These are phyloP conservation scores for Floccularia luteovirens DNA, from an alignment of 768 basidiomycete genomes.

Conservation along the genomic window DNA sequence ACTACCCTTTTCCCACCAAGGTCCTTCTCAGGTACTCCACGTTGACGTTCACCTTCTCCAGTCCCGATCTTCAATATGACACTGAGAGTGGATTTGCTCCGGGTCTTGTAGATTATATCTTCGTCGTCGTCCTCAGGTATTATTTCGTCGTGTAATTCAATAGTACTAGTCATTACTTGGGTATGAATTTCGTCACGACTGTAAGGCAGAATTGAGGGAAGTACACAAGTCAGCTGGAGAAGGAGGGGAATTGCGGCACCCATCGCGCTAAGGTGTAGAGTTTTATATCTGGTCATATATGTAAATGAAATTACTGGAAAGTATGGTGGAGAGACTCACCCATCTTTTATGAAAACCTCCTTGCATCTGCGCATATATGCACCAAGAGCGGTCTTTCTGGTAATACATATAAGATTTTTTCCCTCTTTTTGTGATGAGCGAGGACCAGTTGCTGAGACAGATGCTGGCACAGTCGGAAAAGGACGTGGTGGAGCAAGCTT, in stretches of 20 bases:
- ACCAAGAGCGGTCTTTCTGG: constrained; percentile 67
- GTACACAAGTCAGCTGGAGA: constrained; percentile 56
- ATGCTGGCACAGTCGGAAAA: constrained; percentile 65
- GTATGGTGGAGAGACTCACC: constrained; percentile 31
- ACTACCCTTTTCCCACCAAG: constrained; percentile 4
- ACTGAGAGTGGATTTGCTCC: constrained; percentile 64
- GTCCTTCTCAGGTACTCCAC: constrained; percentile 15
- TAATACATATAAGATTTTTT: constrained; percentile 74
- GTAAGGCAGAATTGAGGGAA: constrained; percentile 70
- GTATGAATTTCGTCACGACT: constrained; percentile 51
- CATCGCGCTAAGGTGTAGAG: constrained; percentile 72
- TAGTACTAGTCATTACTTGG: constrained; percentile 60
- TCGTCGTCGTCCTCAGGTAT: constrained; percentile 71
- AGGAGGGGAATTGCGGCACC: constrained; percentile 87
- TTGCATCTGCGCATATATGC: constrained; percentile 77
- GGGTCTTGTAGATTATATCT: constrained; percentile 53
- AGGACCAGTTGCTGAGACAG: constrained; percentile 77
- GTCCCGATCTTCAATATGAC: constrained; percentile 57
- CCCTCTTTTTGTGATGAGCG: constrained; percentile 73
- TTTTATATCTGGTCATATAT: constrained; percentile 48
- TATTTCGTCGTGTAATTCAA: constrained; percentile 74
- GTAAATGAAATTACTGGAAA: not conserved
- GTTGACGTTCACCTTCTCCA: constrained; percentile 41
- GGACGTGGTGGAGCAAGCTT: constrained; percentile 72
- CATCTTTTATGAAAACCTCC: constrained; percentile 61